Conservation (phyloP, 805 yeast genomes). For the Wickerhamomyces bisporus region DNA sequence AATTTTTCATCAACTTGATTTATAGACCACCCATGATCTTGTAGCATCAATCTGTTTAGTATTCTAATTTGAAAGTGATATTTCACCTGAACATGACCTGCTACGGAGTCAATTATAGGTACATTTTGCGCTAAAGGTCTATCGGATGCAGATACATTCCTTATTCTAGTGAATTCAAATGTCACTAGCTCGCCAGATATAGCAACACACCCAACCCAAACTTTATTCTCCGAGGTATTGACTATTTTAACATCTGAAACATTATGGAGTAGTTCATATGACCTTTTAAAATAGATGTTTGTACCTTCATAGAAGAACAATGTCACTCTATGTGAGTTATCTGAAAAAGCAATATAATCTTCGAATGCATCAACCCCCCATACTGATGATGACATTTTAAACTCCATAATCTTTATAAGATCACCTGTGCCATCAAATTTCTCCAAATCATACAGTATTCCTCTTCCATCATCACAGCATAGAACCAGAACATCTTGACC, state of each 20-base stretch:
- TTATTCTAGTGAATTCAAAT: slow-evolving; percentile 6
- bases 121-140: not conserved
- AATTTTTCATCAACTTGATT: slow-evolving; percentile 32
- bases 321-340: slow-evolving; percentile 45
- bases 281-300: slow-evolving; percentile 23
- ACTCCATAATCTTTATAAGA: slow-evolving; percentile 23
- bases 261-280: slow-evolving; percentile 47
- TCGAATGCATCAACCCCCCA: slow-evolving; percentile 58
- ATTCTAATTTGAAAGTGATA: slow-evolving; percentile 22
- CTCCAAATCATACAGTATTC: slow-evolving; percentile 33
- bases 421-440: slow-evolving; percentile 21
- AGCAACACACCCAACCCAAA: slow-evolving; percentile 36
- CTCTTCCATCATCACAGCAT: slow-evolving; percentile 53
- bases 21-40: slow-evolving; percentile 53
- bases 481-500: slow-evolving; percentile 39
- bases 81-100: not conserved
- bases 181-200: slow-evolving; percentile 35
- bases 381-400: slow-evolving; percentile 40
- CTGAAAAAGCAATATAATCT: slow-evolving; percentile 43
- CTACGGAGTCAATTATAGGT: not conserved
- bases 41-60: slow-evolving; percentile 29
- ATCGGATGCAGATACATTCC: not conserved
- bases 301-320: slow-evolving; percentile 30
- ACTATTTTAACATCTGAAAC: slow-evolving; percentile 48
- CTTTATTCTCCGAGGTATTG: slow-evolving; percentile 13